Conservation (phyloP, 345 rosid species). For the Erodium maritimum region DNA sequence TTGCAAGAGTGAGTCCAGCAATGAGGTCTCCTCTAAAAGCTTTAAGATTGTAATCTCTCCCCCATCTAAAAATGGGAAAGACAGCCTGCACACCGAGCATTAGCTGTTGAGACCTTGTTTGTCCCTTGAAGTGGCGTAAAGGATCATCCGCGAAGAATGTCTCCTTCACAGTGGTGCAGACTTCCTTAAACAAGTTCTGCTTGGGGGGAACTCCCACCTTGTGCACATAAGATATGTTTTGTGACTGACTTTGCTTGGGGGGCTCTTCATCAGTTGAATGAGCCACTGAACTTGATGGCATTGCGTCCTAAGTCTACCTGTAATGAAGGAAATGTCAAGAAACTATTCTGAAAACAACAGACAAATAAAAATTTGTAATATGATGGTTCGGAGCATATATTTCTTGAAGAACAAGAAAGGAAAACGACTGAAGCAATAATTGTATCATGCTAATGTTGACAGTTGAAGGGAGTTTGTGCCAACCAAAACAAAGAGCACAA, state of each 20-base stretch:
- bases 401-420: background rate
- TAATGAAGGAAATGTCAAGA: background rate
- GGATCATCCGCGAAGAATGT: conserved; percentile 84
- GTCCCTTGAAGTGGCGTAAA: conserved; percentile 69
- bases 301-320: conserved; percentile 12
- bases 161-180: conserved; percentile 49
- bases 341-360: background rate
- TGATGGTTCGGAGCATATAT: background rate
- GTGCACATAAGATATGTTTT: conserved; percentile 33
- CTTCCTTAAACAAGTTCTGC: conserved; percentile 54
- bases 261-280: conserved; percentile 21
- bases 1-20: conserved; percentile 90
- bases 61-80: conserved; percentile 87
- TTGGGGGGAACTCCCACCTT: conserved; percentile 75
- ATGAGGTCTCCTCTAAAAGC: conserved; percentile 72
- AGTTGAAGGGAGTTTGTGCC: conserved; percentile 6
- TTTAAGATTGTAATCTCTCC: conserved; percentile 36
- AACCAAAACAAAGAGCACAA: conserved; percentile 12
- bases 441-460: background rate
- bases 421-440: background rate
- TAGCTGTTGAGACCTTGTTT: conserved; percentile 42
- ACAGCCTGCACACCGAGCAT: conserved; percentile 58
- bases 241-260: conserved; percentile 19
- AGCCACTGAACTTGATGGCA: conserved; percentile 21
- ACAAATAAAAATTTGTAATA: too few species aligned